Evolutionary conservation across 1,284 basidiomycete species (phyloP).

Genomic region (Ustilago tritici): DNA sequence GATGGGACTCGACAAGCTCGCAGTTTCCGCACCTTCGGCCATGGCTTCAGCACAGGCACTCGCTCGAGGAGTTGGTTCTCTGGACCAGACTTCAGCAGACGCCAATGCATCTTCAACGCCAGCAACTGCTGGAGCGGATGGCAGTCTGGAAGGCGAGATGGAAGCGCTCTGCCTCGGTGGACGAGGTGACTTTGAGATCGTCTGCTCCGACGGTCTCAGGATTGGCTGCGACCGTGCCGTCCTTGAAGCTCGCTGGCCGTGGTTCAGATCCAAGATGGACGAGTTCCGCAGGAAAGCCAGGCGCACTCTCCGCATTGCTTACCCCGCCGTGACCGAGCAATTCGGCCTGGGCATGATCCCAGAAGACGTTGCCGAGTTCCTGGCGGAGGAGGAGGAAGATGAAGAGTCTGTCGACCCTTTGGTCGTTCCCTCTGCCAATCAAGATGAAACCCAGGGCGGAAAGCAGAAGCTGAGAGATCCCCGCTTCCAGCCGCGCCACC

Average conservation of each 20-base stretch:
- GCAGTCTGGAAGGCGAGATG: conserved; percentile 12
- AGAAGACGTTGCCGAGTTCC: conserved; percentile 46
- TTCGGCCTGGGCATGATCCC: conserved; percentile 41
- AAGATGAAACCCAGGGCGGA: conserved; percentile 10
- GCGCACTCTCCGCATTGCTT: conserved; percentile 38
- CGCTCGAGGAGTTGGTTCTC: conserved; percentile 8
- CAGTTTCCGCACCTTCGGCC: conserved; percentile 43
- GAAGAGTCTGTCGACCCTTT: conserved; percentile 40
- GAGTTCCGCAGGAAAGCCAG: conserved; percentile 55
- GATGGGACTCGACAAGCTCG: conserved; percentile 60
- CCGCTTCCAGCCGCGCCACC: conserved; percentile 80
- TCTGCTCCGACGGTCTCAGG: conserved; percentile 87
- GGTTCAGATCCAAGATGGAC: conserved; percentile 81
- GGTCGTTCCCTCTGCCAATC: conserved; percentile 12
- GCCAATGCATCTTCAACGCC: conserved; percentile 1
- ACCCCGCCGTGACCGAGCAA: conserved; percentile 26
- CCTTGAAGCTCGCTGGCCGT: conserved; percentile 88
- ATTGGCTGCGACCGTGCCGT: conserved; percentile 84
- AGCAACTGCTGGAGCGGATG: background rate
- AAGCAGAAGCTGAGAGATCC: conserved; percentile 73
- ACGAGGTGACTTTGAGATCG: conserved; percentile 82
- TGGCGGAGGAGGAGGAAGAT: conserved; percentile 45
- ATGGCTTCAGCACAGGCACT: conserved; percentile 33
- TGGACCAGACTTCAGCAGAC: background rate
- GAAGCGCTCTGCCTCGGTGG: conserved; percentile 43